Conservation (phyloP, 2,329 filamentous ascomycete species). For the Penicillium sp. region DNA sequence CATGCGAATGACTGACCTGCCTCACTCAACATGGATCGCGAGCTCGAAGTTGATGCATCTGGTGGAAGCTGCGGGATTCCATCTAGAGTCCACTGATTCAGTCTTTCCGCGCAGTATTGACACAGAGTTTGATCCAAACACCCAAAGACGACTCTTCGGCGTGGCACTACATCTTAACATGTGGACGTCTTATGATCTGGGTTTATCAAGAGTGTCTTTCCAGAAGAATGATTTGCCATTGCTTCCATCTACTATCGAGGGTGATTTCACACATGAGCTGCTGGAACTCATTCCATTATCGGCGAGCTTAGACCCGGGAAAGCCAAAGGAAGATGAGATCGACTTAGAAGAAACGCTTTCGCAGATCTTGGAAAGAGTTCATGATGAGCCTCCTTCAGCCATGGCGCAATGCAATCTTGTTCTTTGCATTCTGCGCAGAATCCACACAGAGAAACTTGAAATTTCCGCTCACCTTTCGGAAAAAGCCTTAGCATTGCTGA, state of each 20-base stretch:
- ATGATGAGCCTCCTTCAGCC: conserved; percentile 45
- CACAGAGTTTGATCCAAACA: conserved; percentile 28
- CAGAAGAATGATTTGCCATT: conserved; percentile 34
- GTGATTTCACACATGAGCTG: conserved; percentile 50
- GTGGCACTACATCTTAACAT: conserved; percentile 56
- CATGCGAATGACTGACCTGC: conserved; percentile 50
- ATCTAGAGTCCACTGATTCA: conserved; percentile 18
- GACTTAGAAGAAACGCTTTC: conserved; percentile 44
- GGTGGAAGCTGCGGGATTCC: conserved; percentile 48
- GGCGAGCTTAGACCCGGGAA: conserved; percentile 51
- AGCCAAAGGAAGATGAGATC: conserved; percentile 33
- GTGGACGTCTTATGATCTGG: conserved; percentile 58
- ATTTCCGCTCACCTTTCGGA: conserved; percentile 42
- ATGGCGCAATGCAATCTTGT: conserved; percentile 53
- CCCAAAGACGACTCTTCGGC: conserved; percentile 43
- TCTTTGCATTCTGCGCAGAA: conserved; percentile 53
- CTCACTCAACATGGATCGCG: conserved; percentile 44
- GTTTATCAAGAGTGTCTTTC: conserved; percentile 50
- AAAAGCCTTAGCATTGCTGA: conserved; percentile 44
- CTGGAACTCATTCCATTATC: conserved; percentile 52
- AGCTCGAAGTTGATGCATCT: conserved; percentile 44
- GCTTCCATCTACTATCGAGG: conserved; percentile 36
- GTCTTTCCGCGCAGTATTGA: conserved; percentile 9
- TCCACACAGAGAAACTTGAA: conserved; percentile 49
- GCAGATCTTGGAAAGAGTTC: conserved; percentile 36